Evolutionary conservation across 2,329 filamentous ascomycete species (phyloP), one percentile per base, ranked within the genome.

Genomic region (Neopestalotiopsis clavispora): DNA sequence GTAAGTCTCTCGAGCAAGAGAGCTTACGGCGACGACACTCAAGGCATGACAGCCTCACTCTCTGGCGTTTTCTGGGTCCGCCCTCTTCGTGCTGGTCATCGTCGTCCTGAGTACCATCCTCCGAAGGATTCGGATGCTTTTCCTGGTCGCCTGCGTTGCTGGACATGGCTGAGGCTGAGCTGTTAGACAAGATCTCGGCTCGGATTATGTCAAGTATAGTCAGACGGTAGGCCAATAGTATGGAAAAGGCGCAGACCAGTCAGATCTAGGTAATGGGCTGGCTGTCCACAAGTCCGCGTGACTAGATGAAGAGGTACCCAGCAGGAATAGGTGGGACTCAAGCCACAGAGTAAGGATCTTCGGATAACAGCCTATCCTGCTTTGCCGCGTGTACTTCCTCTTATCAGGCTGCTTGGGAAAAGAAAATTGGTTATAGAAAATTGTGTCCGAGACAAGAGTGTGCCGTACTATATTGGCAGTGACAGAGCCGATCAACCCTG

Each of bases 1-100:
- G 88, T 73, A 89, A 84, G 75, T 88, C 87, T 70, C 88, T 83
- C 77, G 89, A 88, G 76, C 88, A 90, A 32, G 87, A 89, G 49
- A 90, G 81, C 80, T 90, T 90, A 67, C 88, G 83, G 67, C 87
- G 84, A 57, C 88, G 86, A 73, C 88, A 90, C 73, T 89, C 87
- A 57, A 90, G 83, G 71, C 88, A 90, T 62, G 86, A 89, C 58
- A 90, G 82, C 17, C 88, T 82, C 60, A 90, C 85, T 49, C 88
- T 83, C 80, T 90, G 88, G 40, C 88, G 81, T 79, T 90, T 90
- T 70, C 87, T 83, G 10, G 82, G 81, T 49, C 77, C 79, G n/a
- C 75, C 73, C 0, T 70, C 66, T 20, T 74, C 70, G 32, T 76
- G 73, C 10, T 77, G 72, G 17, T 75, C 74, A n/a, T 75, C 72